Evolutionary conservation across 2,329 filamentous ascomycete genomes (phyloP), one percentile per base, ranked within the genome.

Genomic region (Lasiodiplodia gonubiensis): DNA sequence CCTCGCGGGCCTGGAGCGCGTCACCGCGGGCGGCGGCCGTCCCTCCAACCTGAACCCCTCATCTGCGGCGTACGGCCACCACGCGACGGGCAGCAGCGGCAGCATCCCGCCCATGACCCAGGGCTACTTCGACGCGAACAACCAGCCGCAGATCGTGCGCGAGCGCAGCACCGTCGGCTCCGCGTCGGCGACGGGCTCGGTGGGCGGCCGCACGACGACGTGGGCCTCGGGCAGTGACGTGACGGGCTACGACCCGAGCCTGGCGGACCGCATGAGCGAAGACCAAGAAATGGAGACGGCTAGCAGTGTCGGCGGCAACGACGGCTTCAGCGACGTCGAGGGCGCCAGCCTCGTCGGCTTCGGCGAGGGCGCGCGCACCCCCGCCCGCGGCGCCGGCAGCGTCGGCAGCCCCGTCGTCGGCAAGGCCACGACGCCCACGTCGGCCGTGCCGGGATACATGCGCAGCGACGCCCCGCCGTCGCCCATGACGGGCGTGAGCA

Each of bases 131-230:
- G 93, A 97, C 74, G 86, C 86, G 60, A 89, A 91, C 33, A 90
- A 92, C 83, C 72, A 88, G 82, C 73, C 85, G 69, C 70, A 86
- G 82, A 69, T 94, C 82, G 81, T 92, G 69, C 80, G 82, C 86
- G 88, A 95, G 89, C 83, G 87, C 80, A 95, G 92, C 81, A 98
- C 94, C 0, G 94, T 97, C 27, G 94, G 94, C 68, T 92, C 90
- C 57, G 94, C 94, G 33, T 94, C 91, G 71, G 94, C 94, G 2
- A 97, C 94, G 0, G 91, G 90, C 67, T 93, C 90, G 71, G 84
- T 90, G 16, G 90, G 89, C 55, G 90, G 88, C 16, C 85, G 88
- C 68, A 88, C 86, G 2, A 57, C 51, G 25, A 90, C 88, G 2
- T 91, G 89, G 89, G 88, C 88, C n/a, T 87, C 84, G 70, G 85